Percentiles rank a stretch among this genome's conserved stretches.
Conservation (phyloP, 2,329 filamentous ascomycete species). For the Fusarium veterinarium region DNA sequence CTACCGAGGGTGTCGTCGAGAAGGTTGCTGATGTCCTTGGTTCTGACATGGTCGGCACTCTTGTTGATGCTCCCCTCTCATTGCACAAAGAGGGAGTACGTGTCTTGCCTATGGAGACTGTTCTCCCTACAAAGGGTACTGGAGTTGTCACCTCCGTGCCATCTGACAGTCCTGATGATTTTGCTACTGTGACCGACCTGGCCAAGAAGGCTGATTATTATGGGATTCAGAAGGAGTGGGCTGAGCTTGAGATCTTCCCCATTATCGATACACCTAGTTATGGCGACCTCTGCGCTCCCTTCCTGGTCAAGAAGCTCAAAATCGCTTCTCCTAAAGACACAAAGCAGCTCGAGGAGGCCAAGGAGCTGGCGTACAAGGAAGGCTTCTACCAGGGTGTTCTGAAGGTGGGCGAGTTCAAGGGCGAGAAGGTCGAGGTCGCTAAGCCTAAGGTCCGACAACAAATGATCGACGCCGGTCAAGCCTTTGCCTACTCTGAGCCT, state of each 20-base stretch:
- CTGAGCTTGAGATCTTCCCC: constrained; percentile 86
- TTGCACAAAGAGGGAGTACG: constrained; percentile 85
- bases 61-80: constrained; percentile 90
- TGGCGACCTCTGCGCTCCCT: constrained; percentile 84
- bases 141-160: constrained; percentile 96
- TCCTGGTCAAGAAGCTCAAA: constrained; percentile 91
- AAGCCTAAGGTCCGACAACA: constrained; percentile 86
- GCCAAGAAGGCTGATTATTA: constrained; percentile 97
- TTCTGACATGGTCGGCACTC: constrained; percentile 85
- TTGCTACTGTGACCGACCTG: constrained; percentile 86
- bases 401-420: constrained; percentile 87
- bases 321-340: constrained; percentile 96
- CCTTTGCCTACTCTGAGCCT: constrained; percentile 94
- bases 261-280: constrained; percentile 91
- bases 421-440: constrained; percentile 84
- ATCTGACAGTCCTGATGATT: constrained; percentile 94
- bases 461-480: constrained; percentile 79
- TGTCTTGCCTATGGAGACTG: constrained; percentile 94
- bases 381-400: constrained; percentile 96
- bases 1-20: constrained; percentile 78
- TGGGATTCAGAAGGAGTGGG: constrained; percentile 96
- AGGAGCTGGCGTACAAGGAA: constrained; percentile 96
- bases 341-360: constrained; percentile 89
- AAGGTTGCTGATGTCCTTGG: constrained; percentile 81
- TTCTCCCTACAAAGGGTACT: constrained; percentile 93